Conservation (phyloP, 2,329 filamentous ascomycete genomes). For the Aspergillus sp. region DNA sequence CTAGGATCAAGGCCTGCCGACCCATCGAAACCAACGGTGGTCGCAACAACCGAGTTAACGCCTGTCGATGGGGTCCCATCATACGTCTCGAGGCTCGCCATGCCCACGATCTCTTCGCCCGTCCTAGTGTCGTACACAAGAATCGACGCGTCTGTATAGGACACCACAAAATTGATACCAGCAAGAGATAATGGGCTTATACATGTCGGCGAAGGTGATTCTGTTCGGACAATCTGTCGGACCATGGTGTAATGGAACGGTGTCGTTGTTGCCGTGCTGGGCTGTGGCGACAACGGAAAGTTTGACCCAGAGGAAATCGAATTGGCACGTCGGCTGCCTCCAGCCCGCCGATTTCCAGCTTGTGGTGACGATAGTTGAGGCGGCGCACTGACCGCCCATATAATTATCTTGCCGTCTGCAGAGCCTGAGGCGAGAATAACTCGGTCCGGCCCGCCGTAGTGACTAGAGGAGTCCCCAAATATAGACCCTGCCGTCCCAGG, state of each 20-base stretch:
- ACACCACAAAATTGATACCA: constrained; percentile 89
- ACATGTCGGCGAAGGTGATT: constrained; percentile 76
- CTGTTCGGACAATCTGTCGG: constrained; percentile 75
- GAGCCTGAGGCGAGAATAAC: constrained; percentile 88
- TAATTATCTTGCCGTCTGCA: constrained; percentile 84
- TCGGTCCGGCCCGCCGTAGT: constrained; percentile 78
- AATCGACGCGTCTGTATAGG: constrained; percentile 85
- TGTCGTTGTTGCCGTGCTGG: constrained; percentile 78
- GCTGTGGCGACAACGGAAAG: constrained; percentile 86
- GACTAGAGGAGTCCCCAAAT: constrained; percentile 70
- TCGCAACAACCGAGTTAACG: constrained; percentile 89
- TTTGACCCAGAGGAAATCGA: constrained; percentile 93
- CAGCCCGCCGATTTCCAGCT: constrained; percentile 67
- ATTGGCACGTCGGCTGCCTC: constrained; percentile 80
- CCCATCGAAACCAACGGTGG: constrained; percentile 75
- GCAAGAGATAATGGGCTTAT: constrained; percentile 83
- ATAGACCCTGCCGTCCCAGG: constrained; percentile 78
- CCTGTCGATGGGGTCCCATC: constrained; percentile 79
- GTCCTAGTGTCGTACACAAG: constrained; percentile 90
- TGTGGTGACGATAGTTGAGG: constrained; percentile 82
- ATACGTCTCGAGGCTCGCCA: constrained; percentile 94
- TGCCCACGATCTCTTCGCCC: constrained; percentile 85
- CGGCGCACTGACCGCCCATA: constrained; percentile 92
- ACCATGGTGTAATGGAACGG: constrained; percentile 87
- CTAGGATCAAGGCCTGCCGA: constrained; percentile 61